Evolutionary conservation across 805 yeast genomes (phyloP).

Genomic region (Saccharomyces paradoxus): DNA sequence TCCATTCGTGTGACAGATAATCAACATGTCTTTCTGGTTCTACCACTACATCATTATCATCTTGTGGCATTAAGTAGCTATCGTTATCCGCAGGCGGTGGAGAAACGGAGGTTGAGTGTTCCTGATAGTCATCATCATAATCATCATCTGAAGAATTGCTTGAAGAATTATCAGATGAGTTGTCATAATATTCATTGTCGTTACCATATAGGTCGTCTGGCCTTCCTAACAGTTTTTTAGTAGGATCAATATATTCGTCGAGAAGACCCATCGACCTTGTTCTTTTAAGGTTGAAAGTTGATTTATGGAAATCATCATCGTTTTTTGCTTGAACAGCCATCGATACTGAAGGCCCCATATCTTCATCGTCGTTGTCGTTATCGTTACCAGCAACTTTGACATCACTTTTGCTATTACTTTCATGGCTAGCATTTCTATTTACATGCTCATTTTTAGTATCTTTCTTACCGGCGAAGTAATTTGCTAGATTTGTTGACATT

Average conservation of each 20-base stretch:
- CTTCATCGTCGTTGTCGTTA: constrained; percentile 18
- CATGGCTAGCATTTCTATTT: background rate
- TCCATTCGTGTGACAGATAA: constrained; percentile 93
- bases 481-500: constrained; percentile 26
- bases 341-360: constrained; percentile 35
- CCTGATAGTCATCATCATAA: constrained; percentile 4
- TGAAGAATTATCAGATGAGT: constrained; percentile 4
- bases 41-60: constrained; percentile 69
- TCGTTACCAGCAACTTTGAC: background rate
- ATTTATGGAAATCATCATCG: constrained; percentile 59
- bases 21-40: constrained; percentile 91
- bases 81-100: constrained; percentile 30
- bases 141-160: constrained; percentile 6
- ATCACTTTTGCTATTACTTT: background rate
- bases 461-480: constrained; percentile 17
- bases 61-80: constrained; percentile 47
- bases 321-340: constrained; percentile 60
- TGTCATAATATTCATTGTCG: constrained; percentile 13
- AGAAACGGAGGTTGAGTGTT: constrained; percentile 27
- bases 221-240: constrained; percentile 31
- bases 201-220: constrained; percentile 16
- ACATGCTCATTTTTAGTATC: background rate
- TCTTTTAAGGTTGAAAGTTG: constrained; percentile 68
- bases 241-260: constrained; percentile 56
- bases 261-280: constrained; percentile 76